phyloP scores from a whole-genome alignment of 2,329 filamentous ascomycete species.

The Alternaria burnsii region DNA sequence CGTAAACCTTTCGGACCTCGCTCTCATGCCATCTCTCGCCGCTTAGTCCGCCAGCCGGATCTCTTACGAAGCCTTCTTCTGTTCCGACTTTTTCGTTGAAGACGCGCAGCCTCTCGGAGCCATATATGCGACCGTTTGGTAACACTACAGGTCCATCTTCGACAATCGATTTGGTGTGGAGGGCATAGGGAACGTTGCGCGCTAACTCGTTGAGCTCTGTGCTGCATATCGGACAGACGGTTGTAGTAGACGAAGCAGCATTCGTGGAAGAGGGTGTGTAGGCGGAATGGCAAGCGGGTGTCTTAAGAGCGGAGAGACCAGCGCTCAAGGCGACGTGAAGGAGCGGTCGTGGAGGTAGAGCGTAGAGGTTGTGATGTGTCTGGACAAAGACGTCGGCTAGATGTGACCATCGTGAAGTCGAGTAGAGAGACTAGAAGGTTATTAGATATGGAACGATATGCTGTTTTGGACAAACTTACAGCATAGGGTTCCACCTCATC shows the following conservation, averaged over 20 bases:
- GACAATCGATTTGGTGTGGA: conserved; percentile 93
- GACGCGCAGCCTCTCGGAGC: conserved; percentile 74
- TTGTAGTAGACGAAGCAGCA: conserved; percentile 68
- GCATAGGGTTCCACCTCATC: conserved; percentile 68
- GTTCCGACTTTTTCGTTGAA: conserved; percentile 83
- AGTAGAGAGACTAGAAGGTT: conserved; percentile 72
- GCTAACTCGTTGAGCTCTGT: conserved; percentile 94
- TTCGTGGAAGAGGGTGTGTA: conserved; percentile 64
- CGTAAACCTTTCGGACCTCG: conserved; percentile 86
- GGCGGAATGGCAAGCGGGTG: conserved; percentile 85
- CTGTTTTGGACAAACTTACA: conserved; percentile 49
- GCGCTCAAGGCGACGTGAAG: conserved; percentile 91
- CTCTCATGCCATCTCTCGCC: conserved; percentile 56
- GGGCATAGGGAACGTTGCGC: conserved; percentile 87
- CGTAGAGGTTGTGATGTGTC: conserved; percentile 86
- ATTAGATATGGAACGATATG: conserved; percentile 23
- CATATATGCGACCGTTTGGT: conserved; percentile 88
- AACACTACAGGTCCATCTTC: conserved; percentile 86
- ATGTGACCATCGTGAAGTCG: conserved; percentile 73
- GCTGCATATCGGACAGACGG: conserved; percentile 93
- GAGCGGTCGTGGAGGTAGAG: conserved; percentile 81
- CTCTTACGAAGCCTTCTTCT: conserved; percentile 71
- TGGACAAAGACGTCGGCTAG: conserved; percentile 82
- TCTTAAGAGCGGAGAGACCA: conserved; percentile 93
- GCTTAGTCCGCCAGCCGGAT: conserved; percentile 73